Evolutionary conservation across 345 rosid species (phyloP).

Genomic region (Populus ilicifolia): DNA sequence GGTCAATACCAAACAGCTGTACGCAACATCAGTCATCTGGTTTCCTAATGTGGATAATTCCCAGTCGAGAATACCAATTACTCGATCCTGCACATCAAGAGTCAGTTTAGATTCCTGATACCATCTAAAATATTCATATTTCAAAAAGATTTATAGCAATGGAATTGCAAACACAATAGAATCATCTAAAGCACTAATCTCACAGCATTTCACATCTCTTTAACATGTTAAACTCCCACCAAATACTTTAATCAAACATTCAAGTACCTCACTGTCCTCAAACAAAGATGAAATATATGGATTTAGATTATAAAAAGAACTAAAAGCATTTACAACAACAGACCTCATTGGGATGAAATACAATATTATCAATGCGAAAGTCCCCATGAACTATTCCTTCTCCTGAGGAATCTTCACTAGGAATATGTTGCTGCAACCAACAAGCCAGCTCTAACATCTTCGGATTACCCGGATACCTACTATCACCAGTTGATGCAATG

Average conservation of each 20-base stretch:
- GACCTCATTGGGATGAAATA: constrained; percentile 89
- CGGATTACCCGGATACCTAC: constrained; percentile 63
- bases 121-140: neutral
- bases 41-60: constrained; percentile 94
- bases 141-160: neutral
- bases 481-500: constrained; percentile 76
- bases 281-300: neutral
- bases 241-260: neutral
- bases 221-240: neutral
- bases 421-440: constrained; percentile 65
- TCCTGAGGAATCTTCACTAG: constrained; percentile 71
- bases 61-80: constrained; percentile 94
- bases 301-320: neutral
- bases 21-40: constrained; percentile 94
- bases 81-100: constrained; percentile 65
- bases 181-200: constrained; percentile 4
- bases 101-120: neutral
- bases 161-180: neutral
- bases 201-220: neutral
- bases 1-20: constrained; percentile 66
- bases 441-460: constrained; percentile 73
- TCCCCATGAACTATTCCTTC: constrained; percentile 93
- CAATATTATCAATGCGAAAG: constrained; percentile 86
- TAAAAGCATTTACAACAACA: constrained; percentile 7
- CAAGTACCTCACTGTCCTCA: neutral